phyloP scores from a whole-genome alignment of 129 eudicot species.

The Centella asiatica region DNA sequence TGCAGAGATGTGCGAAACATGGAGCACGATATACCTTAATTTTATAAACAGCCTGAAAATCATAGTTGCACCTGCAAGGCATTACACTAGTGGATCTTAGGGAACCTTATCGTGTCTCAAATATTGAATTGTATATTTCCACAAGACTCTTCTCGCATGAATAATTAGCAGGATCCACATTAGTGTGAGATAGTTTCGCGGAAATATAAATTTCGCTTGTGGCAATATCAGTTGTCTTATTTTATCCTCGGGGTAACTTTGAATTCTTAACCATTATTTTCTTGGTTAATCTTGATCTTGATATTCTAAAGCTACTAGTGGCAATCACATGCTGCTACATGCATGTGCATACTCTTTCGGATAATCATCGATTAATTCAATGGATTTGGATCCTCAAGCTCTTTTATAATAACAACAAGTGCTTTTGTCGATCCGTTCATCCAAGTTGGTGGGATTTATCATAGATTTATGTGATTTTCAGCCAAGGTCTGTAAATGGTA shows the following conservation, averaged over 20 bases:
- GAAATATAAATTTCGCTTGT: too few species aligned
- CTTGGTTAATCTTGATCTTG: not conserved
- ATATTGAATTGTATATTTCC: too few species aligned
- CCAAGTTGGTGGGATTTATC: slow-evolving; percentile 5
- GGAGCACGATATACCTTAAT: not conserved
- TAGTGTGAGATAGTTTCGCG: too few species aligned
- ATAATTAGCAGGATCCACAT: too few species aligned
- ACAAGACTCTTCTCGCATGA: too few species aligned
- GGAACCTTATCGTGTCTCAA: slow-evolving; percentile 6
- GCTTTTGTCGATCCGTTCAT: not conserved
- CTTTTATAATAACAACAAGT: slow-evolving; percentile 8
- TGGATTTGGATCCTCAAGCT: slow-evolving; percentile 16
- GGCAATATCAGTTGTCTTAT: not conserved
- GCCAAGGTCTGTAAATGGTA: not conserved
- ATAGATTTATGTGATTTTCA: slow-evolving; percentile 1
- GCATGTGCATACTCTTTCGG: slow-evolving; percentile 28
- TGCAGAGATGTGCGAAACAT: not conserved
- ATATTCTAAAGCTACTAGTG: slow-evolving; percentile 11
- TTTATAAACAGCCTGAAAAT: not conserved
- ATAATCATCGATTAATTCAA: slow-evolving; percentile 20
- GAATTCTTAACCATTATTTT: not conserved
- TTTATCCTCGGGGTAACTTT: not conserved
- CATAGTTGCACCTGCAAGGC: not conserved
- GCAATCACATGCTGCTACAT: slow-evolving; percentile 38
- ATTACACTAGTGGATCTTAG: not conserved